phyloP scores from a whole-genome alignment of 2,329 filamentous ascomycete species.

The Phaeophleospora eucalypticola region DNA sequence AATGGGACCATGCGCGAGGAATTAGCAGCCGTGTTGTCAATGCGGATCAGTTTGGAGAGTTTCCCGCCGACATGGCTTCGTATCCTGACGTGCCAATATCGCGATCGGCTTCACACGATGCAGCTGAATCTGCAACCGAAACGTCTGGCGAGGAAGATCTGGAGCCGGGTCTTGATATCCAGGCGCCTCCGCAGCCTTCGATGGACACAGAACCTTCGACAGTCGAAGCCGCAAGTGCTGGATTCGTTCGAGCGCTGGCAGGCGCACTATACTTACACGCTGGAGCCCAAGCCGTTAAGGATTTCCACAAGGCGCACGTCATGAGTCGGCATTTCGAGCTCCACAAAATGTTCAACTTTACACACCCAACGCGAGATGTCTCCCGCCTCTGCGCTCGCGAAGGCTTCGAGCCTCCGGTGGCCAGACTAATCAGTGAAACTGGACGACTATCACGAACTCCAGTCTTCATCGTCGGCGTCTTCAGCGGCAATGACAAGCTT shows the following conservation, averaged over 20 bases:
- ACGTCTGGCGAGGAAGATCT: background rate
- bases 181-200: slow-evolving; percentile 4
- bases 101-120: slow-evolving; percentile 17
- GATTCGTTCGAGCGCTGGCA: slow-evolving; percentile 77
- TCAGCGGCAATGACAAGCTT: slow-evolving; percentile 83
- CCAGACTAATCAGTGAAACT: slow-evolving; percentile 84
- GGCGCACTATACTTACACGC: slow-evolving; percentile 83
- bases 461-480: slow-evolving; percentile 92
- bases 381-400: slow-evolving; percentile 79
- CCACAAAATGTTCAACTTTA: slow-evolving; percentile 75
- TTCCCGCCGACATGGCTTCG: slow-evolving; percentile 27
- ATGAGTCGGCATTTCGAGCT: slow-evolving; percentile 52
- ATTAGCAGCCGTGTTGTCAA: slow-evolving; percentile 73
- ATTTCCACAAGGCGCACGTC: slow-evolving; percentile 80
- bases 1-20: slow-evolving; percentile 37
- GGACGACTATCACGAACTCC: slow-evolving; percentile 79
- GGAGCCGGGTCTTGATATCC: background rate
- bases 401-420: slow-evolving; percentile 81
- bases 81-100: slow-evolving; percentile 16
- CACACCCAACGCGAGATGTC: slow-evolving; percentile 77
- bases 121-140: too few species aligned
- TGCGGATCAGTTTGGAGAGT: slow-evolving; percentile 80
- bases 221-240: slow-evolving; percentile 60
- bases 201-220: slow-evolving; percentile 36
- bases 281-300: slow-evolving; percentile 71